Evolutionary conservation across 2,329 filamentous ascomycete species (phyloP).

Genomic region (Ustilaginoidea virens): DNA sequence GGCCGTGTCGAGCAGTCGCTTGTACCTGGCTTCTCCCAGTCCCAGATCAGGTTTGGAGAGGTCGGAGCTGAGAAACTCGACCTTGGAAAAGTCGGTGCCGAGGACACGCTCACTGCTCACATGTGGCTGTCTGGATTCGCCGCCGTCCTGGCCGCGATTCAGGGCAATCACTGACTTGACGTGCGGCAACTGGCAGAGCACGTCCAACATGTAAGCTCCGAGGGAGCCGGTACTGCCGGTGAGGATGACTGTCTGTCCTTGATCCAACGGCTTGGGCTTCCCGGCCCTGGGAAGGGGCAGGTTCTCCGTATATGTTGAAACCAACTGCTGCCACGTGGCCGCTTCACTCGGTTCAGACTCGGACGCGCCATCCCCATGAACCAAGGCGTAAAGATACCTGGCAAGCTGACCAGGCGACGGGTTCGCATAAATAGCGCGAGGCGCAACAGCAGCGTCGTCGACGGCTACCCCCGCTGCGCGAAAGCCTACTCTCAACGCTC

Average conservation of each 20-base stretch:
- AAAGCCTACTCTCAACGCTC: constrained; percentile 8
- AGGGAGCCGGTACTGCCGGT: constrained; percentile 84
- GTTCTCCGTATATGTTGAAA: constrained; percentile 15
- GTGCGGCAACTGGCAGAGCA: constrained; percentile 12
- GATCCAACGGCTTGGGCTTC: constrained; percentile 11
- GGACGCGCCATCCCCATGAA: constrained; percentile 2
- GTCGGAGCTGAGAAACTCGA: constrained; percentile 32
- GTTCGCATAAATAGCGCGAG: constrained; percentile 15
- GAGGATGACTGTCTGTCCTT: constrained; percentile 49
- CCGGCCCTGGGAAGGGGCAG: constrained; percentile 8
- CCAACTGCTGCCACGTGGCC: constrained; percentile 6
- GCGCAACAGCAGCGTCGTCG: constrained; percentile 6
- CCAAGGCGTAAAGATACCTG: constrained; percentile 2
- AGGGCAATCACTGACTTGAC: constrained; percentile 12
- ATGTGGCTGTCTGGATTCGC: constrained; percentile 20
- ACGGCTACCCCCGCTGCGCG: constrained; percentile 7
- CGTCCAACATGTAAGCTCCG: constrained; percentile 52
- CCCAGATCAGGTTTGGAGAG: constrained; percentile 31
- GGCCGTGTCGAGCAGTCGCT: constrained; percentile 20
- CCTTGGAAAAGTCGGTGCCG: constrained; percentile 18
- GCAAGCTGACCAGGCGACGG: constrained; percentile 13
- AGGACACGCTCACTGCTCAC: constrained; percentile 23
- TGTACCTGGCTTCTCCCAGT: constrained; percentile 20
- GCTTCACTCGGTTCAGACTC: not conserved
- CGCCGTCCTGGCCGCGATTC: constrained; percentile 19